Base-by-base conservation (phyloP, 768 basidiomycete genomes). In the Holtermanniella nyarrowii region DNA sequence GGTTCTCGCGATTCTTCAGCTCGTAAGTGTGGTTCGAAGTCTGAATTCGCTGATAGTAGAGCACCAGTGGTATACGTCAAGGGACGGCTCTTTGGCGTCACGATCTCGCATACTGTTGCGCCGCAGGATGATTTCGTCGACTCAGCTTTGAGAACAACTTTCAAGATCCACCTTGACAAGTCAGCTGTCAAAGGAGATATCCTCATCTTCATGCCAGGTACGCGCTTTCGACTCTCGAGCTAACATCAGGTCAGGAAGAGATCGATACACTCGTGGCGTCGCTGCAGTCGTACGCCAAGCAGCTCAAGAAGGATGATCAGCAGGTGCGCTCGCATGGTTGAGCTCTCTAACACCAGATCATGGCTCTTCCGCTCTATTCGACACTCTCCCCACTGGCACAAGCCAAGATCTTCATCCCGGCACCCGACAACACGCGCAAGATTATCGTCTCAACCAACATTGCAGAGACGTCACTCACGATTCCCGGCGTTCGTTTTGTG, bases 371-470 rank as follows among this genome's bases (percentile, higher is more conserved):
- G 0, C 84, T 99, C 75, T 96, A 85, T 66, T 87, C 90, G 26
- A 81, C 87, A 4, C 81, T 96, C 56, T 82, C 87, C 5, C 79
- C 83, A 22, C 74, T 76, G 11, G 80, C 85, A 56, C 90, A 95
- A 72, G 73, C 80, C 42, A 81, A 81, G 65, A 86, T 86, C 44
- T 97, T 97, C 71, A 65, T 72, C 0, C 73, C 80, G 0, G 73
- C 86, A 0, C 81, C 84, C 13, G 66, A 79, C 1, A 78, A 81
- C 48, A 80, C 79, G 1, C 80, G 95, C 51, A 91, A 96, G 72
- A 86, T 90, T 72, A 88, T 99, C 56, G 76, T 99, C 37, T 85
- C 95, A 1, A 99, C 95, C 16, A 99, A 97, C 71, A 91, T 99
- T 53, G 95, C 95, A 11, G 95, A 99, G 72, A 97, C 95, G 0